Conservation (phyloP, 2,329 filamentous ascomycete genomes). For the Colletotrichum ledebouriae region DNA sequence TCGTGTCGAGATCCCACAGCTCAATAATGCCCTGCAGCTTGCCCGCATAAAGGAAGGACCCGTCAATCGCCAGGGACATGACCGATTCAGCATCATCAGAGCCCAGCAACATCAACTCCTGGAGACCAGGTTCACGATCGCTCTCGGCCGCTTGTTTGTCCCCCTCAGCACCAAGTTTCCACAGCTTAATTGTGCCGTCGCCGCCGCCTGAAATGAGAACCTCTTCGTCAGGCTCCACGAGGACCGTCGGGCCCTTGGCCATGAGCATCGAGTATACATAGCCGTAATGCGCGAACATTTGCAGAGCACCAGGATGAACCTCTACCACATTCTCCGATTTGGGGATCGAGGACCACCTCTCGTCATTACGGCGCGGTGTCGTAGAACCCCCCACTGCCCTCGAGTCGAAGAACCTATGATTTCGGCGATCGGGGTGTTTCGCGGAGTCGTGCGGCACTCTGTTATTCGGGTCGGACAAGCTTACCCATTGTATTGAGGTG, state of each 20-base stretch:
- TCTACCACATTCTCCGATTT: conserved; percentile 74
- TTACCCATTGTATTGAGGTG: conserved; percentile 94
- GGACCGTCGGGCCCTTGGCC: conserved; percentile 75
- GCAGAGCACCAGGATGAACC: conserved; percentile 83
- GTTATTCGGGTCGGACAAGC: conserved; percentile 73
- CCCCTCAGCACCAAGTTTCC: conserved; percentile 71
- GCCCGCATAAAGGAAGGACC: conserved; percentile 92
- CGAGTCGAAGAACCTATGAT: conserved; percentile 94
- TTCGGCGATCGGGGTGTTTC: conserved; percentile 80
- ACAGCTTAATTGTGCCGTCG: conserved; percentile 95
- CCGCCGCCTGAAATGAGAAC: conserved; percentile 92
- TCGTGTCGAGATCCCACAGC: conserved; percentile 96
- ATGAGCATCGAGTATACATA: conserved; percentile 98
- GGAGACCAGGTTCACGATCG: conserved; percentile 71
- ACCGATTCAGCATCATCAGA: conserved; percentile 73
- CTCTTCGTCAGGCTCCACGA: conserved; percentile 80
- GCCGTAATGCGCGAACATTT: conserved; percentile 92
- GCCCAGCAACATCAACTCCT: conserved; percentile 76
- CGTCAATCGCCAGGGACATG: conserved; percentile 86
- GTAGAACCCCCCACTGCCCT: conserved; percentile 84
- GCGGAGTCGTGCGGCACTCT: conserved; percentile 72
- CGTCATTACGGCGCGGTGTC: conserved; percentile 78
- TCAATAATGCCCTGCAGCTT: conserved; percentile 90
- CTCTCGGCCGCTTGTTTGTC: conserved; percentile 58
- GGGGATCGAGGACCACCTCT: conserved; percentile 68